Evolutionary conservation across 2,329 filamentous ascomycete genomes (phyloP), one percentile per base, ranked within the genome.

Genomic region (Penicillium sp.): DNA sequence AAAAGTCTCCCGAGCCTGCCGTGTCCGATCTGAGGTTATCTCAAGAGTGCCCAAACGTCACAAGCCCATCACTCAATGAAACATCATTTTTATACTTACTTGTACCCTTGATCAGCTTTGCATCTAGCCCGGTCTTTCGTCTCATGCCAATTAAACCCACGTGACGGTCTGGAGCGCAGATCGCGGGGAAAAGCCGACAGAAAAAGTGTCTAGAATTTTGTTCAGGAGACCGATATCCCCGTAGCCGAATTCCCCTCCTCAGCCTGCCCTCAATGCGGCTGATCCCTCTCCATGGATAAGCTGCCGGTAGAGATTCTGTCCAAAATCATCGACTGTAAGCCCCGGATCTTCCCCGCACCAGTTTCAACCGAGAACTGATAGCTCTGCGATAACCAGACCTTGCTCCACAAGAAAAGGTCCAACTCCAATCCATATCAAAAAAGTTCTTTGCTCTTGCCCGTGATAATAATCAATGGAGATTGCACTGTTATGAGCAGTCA

Each of bases 391-490:
- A 35, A 55, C 50, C 56, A 89, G 86, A 81, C 67, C 82, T 92
- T 60, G 79, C 84, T n/a, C 81, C 85, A 16, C 67, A 70, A 40
- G 84, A 91, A 61, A 81, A 92, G 57, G 83, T 88, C 55, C 80
- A 74, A 53, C 77, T 93, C 34, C 90, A 92, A 73, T 80, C 83
- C 20, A 84, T 90, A 13, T 93, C 85, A 26, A 84, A 80, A 60
- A 81, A 79, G 43, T 83, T 93, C 56, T 81, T 87, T 29, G 73
- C 78, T 31, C 78, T 94, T 40, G 87, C 85, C 38, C 86, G 90
- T 55, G 90, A 96, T 69, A 83, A 89, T 65, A 82, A 80, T 38
- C 78, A 93, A 35, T 97, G 92, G 92, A 88, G 88, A 59, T 76
- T 81, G 3, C 81, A 87, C 68, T 92, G 89, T 71, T 90, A 94